These are phyloP conservation scores for Cordyceps tenuipes DNA, from an alignment of 2,329 filamentous ascomycete genomes.

Conservation along the genomic window DNA sequence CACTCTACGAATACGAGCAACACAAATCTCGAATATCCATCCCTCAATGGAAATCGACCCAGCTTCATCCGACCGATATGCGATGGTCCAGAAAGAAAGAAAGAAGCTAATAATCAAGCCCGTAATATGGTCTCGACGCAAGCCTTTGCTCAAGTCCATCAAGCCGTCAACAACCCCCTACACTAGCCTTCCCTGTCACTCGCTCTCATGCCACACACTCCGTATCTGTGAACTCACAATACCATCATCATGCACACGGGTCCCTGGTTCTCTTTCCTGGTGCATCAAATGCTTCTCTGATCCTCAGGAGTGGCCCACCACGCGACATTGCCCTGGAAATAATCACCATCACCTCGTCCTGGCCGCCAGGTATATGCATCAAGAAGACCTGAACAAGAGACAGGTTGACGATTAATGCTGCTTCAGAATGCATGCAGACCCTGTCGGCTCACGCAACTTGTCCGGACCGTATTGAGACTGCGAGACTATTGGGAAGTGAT, in stretches of 20 bases:
- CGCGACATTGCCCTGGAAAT: background rate
- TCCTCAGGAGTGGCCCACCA: too few relatives aligned
- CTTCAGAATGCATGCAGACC: background rate
- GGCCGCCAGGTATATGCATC: background rate
- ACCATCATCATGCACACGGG: too few relatives aligned
- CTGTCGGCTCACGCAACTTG: background rate
- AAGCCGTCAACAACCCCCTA: background rate
- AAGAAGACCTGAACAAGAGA: conserved; percentile 2
- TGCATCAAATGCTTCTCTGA: too few relatives aligned
- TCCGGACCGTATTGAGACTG: background rate
- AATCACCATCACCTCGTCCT: background rate
- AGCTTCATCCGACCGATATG: background rate
- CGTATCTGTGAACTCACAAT: too few relatives aligned
- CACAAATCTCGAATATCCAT: background rate
- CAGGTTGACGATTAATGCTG: background rate
- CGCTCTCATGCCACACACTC: too few relatives aligned
- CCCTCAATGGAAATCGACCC: background rate
- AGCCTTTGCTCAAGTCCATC: background rate
- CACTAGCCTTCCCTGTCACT: background rate
- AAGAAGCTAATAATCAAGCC: background rate
- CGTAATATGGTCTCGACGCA: background rate
- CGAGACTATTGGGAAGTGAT: too few relatives aligned
- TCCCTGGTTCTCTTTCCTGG: too few relatives aligned
- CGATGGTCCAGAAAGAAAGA: background rate
- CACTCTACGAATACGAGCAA: too few relatives aligned